A percentile compares a stretch with the other conserved stretches of the same genome.
Conservation (phyloP, 129 eudicot genomes). For the Pittosporum tobira region DNA sequence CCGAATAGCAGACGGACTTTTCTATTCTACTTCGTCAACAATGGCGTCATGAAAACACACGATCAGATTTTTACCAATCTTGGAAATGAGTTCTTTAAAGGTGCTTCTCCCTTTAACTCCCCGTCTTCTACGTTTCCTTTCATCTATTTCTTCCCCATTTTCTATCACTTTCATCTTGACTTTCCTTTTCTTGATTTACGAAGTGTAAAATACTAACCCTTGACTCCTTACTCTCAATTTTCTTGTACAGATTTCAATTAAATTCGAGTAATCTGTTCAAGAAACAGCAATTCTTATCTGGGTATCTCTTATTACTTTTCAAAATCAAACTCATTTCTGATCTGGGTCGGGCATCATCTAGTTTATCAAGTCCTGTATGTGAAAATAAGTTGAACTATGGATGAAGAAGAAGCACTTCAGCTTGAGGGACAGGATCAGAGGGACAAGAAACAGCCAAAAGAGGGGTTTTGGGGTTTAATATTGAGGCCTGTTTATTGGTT, state of each 20-base stretch:
- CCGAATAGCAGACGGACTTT: no score
- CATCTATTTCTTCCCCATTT: no score
- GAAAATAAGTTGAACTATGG: slow-evolving; percentile 17
- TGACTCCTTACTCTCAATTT: no score
- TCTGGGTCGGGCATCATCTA: neutral
- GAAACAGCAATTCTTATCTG: neutral
- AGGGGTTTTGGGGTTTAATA: slow-evolving; percentile 23
- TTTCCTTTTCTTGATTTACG: neutral
- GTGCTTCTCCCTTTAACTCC: neutral
- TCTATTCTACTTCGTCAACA: no score
- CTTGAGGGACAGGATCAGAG: slow-evolving; percentile 7
- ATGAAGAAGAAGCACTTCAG: slow-evolving; percentile 25
- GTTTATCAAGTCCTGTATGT: neutral
- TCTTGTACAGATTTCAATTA: neutral
- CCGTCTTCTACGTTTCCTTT: neutral
- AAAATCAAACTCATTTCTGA: neutral
- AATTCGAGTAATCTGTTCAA: slow-evolving; percentile 2
- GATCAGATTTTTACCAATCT: neutral
- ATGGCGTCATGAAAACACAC: neutral
- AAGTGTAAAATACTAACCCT: neutral
- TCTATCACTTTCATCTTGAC: neutral
- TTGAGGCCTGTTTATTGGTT: slow-evolving; percentile 50
- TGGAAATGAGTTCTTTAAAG: neutral
- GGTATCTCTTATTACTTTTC: neutral
- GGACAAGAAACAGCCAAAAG: slow-evolving; percentile 24